Percentiles rank a stretch among this genome's conserved stretches.
phyloP scores from a whole-genome alignment of 352 stramenopile genomes.

The Peronospora farinosa region DNA sequence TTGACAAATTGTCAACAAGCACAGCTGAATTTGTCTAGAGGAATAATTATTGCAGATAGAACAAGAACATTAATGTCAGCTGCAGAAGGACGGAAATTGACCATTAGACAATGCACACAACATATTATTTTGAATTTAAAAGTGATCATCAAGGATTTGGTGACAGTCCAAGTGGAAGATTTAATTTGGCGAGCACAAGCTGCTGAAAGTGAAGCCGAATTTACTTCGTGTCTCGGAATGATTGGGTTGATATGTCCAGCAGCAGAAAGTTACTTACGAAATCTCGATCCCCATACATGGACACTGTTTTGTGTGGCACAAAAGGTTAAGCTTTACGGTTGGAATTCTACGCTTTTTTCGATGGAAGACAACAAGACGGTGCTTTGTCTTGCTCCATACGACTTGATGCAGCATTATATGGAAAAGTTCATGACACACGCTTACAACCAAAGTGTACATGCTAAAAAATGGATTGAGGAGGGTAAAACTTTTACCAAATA shows the following conservation, averaged over 20 bases:
- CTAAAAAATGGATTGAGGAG: constrained; percentile 25
- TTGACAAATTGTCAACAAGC: constrained; percentile 28
- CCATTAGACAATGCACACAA: constrained; percentile 24
- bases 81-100: constrained; percentile 13
- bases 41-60: constrained; percentile 17
- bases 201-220: constrained; percentile 30
- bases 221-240: constrained; percentile 32
- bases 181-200: constrained; percentile 32
- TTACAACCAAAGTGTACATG: constrained; percentile 22
- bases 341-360: constrained; percentile 26
- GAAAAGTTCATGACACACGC: constrained; percentile 30
- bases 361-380: constrained; percentile 19
- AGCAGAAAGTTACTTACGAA: constrained; percentile 28
- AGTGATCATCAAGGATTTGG: constrained; percentile 20
- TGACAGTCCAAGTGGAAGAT: constrained; percentile 31
- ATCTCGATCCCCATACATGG: constrained; percentile 24
- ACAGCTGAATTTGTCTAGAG: constrained; percentile 22
- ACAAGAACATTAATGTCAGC: constrained; percentile 17
- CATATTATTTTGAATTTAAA: constrained; percentile 31
- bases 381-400: constrained; percentile 26
- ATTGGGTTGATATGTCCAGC: constrained; percentile 31
- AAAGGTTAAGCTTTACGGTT: constrained; percentile 28
- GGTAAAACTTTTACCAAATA: constrained; percentile 21
- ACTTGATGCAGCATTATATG: constrained; percentile 37
- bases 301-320: constrained; percentile 27